Evolutionary conservation across 1,139 yeast species (phyloP), one percentile per base, ranked within the genome.

Genomic region (Nakaseomyces bracarensis): DNA sequence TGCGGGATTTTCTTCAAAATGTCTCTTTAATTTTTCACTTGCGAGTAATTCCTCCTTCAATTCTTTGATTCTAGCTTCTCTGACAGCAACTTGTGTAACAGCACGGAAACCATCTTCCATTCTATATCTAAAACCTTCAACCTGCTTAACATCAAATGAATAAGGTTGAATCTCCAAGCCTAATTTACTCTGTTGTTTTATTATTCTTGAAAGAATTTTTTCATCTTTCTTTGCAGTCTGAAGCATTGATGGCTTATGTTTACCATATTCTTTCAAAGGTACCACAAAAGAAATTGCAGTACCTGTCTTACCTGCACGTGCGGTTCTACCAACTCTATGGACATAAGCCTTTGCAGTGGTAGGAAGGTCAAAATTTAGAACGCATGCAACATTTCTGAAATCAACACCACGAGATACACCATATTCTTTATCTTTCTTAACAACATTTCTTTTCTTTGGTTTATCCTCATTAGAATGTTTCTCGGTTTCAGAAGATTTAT

Each of bases 331-430:
- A 38, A 93, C 76, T 60, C 99, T 77, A 64, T 93, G 99, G 34
- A 87, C 80, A 60, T 93, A 93, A 5, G 95, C 78, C 58, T 82
- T 82, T 4, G 97, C 81, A 4, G 95, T 79, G 2, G 86, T 75
- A 35, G 99, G 98, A 51, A 93, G 70, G 62, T 93, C 99, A 61
- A 93, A 93, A 65, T 93, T 93, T 50, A 93, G 70, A 3, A 93
- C 98, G 67, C 97, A 91, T 14, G 97, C 93, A 48, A 93, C 97
- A 56, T 91, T 89, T 55, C 77, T 81, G 70, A 93, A 93, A 65
- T 93, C 99, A 30, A 93, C 94, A 56, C 99, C 98, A 64, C 99
- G 77, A 25, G 96, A 83, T 34, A 89, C 96, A 50, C 97, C 95
- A 59, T 83, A 91, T 55, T 91, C 97, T 46, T 70, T 72, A 54